phyloP scores from a whole-genome alignment of 1,139 yeast genomes.

The Suhomyces wounanorum region DNA sequence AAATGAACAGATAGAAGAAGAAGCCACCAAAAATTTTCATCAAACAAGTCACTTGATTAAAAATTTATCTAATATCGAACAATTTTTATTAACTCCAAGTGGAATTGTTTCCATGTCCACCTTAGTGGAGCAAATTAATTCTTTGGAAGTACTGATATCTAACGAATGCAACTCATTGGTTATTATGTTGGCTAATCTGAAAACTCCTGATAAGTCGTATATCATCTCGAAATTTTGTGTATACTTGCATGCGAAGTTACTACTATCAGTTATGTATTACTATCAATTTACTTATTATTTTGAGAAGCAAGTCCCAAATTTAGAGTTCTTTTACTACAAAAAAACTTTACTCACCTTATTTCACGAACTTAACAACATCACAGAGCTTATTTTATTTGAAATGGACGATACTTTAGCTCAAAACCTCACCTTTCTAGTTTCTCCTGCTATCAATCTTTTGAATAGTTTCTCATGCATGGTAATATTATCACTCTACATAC shows the following conservation, averaged over 20 bases:
- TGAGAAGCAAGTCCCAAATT: conserved; percentile 18
- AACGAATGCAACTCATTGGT: conserved; percentile 14
- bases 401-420: conserved; percentile 13
- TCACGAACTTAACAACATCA: conserved; percentile 21
- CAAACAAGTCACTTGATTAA: conserved; percentile 13
- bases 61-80: conserved; percentile 6
- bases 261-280: conserved; percentile 25
- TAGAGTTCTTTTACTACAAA: conserved; percentile 29
- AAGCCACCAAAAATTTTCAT: conserved; percentile 19
- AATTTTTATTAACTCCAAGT: conserved; percentile 14
- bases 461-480: conserved; percentile 15
- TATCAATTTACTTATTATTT: conserved; percentile 31
- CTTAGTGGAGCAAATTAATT: conserved; percentile 14
- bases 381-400: conserved; percentile 8
- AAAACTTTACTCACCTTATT: conserved; percentile 22
- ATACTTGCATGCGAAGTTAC: conserved; percentile 19
- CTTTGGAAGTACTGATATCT: conserved; percentile 16
- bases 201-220: conserved; percentile 3
- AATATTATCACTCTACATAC: conserved; percentile 11
- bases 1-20: conserved; percentile 23
- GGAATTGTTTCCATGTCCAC: conserved; percentile 14
- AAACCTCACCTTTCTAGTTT: conserved; percentile 14
- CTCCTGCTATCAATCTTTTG: conserved; percentile 15
- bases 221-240: conserved; percentile 7
- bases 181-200: conserved; percentile 4